A percentile compares a stretch with the other conserved stretches of the same genome.
phyloP scores from a whole-genome alignment of 2,329 filamentous ascomycete species.

The Ambrosiella xylebori region DNA sequence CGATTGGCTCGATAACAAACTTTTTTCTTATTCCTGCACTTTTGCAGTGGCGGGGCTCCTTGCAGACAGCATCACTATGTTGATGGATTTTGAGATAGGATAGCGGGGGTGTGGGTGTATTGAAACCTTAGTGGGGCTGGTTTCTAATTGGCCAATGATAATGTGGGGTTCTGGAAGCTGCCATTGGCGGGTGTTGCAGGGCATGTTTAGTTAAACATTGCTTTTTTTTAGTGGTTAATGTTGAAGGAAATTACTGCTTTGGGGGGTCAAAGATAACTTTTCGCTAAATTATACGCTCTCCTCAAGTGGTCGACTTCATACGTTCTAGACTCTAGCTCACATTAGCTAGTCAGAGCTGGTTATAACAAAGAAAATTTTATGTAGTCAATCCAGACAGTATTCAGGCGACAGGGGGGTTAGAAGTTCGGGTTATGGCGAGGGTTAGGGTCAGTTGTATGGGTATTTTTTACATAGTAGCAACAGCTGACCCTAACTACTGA shows the following conservation, averaged over 20 bases:
- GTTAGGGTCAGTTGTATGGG: no score
- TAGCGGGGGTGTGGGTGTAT: conserved; percentile 7
- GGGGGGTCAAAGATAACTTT: background rate
- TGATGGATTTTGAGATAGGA: background rate
- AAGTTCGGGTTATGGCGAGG: background rate
- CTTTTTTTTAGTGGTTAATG: background rate
- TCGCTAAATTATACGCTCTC: background rate
- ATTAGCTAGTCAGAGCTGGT: conserved; percentile 6
- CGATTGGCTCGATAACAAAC: conserved; percentile 4
- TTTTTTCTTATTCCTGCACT: background rate
- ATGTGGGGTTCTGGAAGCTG: conserved; percentile 9
- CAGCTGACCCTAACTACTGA: no score
- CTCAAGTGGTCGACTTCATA: background rate
- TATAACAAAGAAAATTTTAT: conserved; percentile 11
- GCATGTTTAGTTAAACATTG: background rate
- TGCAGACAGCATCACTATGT: background rate
- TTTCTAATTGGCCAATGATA: conserved; percentile 2
- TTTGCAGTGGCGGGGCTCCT: background rate
- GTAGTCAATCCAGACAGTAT: background rate
- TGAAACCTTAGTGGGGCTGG: background rate
- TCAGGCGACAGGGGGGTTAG: background rate
- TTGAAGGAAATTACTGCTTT: background rate
- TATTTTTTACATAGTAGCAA: no score
- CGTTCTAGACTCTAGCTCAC: background rate
- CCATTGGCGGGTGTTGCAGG: conserved; percentile 1